These are phyloP conservation scores for Juglanconis oblonga DNA, from an alignment of 2,329 filamentous ascomycete genomes.

Conservation along the genomic window DNA sequence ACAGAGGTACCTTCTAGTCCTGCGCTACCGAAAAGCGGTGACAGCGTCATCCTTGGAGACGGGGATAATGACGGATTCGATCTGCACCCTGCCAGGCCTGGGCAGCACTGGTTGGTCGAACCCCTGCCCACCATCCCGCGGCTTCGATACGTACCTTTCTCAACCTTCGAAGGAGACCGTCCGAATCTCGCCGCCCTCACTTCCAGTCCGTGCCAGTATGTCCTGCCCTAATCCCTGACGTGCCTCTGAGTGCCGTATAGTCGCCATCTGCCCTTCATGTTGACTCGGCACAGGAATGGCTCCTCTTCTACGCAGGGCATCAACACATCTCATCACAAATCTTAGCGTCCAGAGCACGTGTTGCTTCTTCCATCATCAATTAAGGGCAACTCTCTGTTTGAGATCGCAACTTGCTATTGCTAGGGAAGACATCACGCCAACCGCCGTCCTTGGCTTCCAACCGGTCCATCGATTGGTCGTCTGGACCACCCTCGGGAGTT, in stretches of 20 bases:
- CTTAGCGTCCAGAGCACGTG: neutral
- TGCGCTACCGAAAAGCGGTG: neutral
- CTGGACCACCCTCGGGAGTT: neutral
- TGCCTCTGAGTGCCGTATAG: neutral
- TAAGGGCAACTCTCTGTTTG: neutral
- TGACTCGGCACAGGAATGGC: neutral
- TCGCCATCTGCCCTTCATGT: neutral
- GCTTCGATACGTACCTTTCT: neutral
- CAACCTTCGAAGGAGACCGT: neutral
- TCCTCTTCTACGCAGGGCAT: neutral
- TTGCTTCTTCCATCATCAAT: neutral
- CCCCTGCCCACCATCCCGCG: neutral
- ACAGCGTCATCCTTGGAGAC: neutral
- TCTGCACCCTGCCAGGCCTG: neutral
- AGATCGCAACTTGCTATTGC: neutral
- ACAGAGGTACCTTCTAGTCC: slow-evolving; percentile 7
- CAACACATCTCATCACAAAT: neutral
- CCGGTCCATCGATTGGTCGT: no score
- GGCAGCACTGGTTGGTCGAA: neutral
- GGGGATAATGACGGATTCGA: neutral
- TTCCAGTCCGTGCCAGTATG: no score
- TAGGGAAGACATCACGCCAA: neutral
- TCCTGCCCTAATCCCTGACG: neutral
- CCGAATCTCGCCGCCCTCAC: neutral
- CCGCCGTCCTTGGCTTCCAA: neutral